A percentile compares a stretch with the other conserved stretches of the same genome.
phyloP scores from a whole-genome alignment of 2,329 filamentous ascomycete species.

The Colletotrichum sp. region DNA sequence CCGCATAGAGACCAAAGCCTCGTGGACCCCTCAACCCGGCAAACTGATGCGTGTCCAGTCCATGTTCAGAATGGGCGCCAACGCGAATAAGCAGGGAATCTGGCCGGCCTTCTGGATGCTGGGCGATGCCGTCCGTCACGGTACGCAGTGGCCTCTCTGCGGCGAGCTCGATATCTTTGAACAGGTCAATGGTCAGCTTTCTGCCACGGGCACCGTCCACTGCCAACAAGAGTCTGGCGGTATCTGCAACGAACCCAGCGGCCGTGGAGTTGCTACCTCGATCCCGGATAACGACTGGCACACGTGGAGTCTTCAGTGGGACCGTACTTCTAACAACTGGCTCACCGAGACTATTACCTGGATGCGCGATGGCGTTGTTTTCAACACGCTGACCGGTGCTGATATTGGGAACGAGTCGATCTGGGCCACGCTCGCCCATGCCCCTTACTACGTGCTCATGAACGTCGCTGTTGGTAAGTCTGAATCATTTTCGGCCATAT shows the following conservation, averaged over 20 bases:
- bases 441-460: slow-evolving; percentile 56
- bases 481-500: background rate
- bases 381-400: slow-evolving; percentile 47
- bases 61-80: slow-evolving; percentile 50
- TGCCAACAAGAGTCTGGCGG: slow-evolving; percentile 50
- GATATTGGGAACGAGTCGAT: slow-evolving; percentile 47
- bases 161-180: slow-evolving; percentile 66
- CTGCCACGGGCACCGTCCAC: slow-evolving; percentile 56
- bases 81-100: slow-evolving; percentile 54
- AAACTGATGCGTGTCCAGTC: slow-evolving; percentile 52
- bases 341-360: slow-evolving; percentile 55
- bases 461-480: slow-evolving; percentile 61
- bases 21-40: slow-evolving; percentile 50
- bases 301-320: slow-evolving; percentile 54
- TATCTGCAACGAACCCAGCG: slow-evolving; percentile 56
- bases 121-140: slow-evolving; percentile 53
- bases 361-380: slow-evolving; percentile 50
- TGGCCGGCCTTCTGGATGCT: slow-evolving; percentile 67
- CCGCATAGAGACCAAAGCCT: slow-evolving; percentile 55
- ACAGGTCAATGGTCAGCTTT: slow-evolving; percentile 53
- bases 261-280: slow-evolving; percentile 37
- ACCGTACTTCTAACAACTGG: slow-evolving; percentile 52
- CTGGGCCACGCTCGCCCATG: slow-evolving; percentile 57
- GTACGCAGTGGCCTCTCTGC: slow-evolving; percentile 54
- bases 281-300: slow-evolving; percentile 50